A percentile compares a stretch with the other conserved stretches of the same genome.
Conservation (phyloP, 257 asterid genomes). For the Solanum chiquidenum region DNA sequence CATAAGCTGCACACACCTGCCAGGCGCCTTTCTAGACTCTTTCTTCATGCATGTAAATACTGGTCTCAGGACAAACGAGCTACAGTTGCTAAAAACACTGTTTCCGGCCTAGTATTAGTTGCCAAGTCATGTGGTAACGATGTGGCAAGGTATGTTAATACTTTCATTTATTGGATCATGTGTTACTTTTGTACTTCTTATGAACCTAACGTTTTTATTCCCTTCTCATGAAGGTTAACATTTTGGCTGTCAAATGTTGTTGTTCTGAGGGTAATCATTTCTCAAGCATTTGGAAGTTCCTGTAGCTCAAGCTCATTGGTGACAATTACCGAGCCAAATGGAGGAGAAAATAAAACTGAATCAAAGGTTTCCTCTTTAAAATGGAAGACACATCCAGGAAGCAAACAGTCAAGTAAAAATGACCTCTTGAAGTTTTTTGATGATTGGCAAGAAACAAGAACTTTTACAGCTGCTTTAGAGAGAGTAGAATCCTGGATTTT, state of each 20-base stretch:
- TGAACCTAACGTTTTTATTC: slow-evolving; percentile 10
- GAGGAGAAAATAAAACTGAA: slow-evolving; percentile 25
- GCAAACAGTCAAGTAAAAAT: slow-evolving; percentile 30
- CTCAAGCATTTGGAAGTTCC: slow-evolving; percentile 75
- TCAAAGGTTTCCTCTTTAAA: slow-evolving; percentile 18
- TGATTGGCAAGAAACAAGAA: slow-evolving; percentile 92
- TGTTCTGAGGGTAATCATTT: slow-evolving; percentile 72
- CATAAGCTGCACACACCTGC: slow-evolving; percentile 98
- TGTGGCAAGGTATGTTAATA: slow-evolving; percentile 61
- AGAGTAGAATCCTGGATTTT: slow-evolving; percentile 93
- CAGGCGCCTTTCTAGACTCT: slow-evolving; percentile 80
- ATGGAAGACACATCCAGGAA: slow-evolving; percentile 30
- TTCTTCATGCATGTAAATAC: slow-evolving; percentile 69
- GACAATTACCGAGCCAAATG: slow-evolving; percentile 29
- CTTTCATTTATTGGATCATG: slow-evolving; percentile 2
- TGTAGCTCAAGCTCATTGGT: slow-evolving; percentile 44
- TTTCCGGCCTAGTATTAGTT: slow-evolving; percentile 76
- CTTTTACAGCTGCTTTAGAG: slow-evolving; percentile 72
- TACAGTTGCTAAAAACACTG: slow-evolving; percentile 72
- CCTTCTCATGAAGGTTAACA: slow-evolving; percentile 47
- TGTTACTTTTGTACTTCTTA: neutral
- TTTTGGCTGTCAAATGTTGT: slow-evolving; percentile 90
- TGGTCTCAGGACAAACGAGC: slow-evolving; percentile 80
- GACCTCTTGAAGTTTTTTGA: slow-evolving; percentile 51
- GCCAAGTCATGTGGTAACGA: slow-evolving; percentile 90